Percentiles rank a stretch among this genome's conserved stretches.
phyloP scores from a whole-genome alignment of 768 basidiomycete species.

The Psilocybe azurescens region DNA sequence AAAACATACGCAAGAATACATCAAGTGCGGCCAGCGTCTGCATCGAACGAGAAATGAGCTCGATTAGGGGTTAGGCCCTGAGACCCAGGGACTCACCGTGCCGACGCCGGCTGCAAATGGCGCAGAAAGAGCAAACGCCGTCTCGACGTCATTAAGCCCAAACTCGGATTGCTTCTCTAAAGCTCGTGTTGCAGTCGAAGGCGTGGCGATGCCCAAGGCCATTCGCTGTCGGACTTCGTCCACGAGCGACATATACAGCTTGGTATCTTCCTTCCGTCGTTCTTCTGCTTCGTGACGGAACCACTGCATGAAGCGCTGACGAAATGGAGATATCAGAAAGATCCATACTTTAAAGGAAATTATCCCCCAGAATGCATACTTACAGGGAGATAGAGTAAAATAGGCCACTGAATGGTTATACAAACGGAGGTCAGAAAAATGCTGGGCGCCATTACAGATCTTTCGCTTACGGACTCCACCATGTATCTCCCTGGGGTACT shows the following conservation, averaged over 20 bases:
- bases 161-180: constrained; percentile 46
- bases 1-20: constrained; percentile 18
- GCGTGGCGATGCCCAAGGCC: constrained; percentile 25
- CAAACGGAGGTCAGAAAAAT: background rate
- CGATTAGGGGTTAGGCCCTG: no score
- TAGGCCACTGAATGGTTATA: constrained; percentile 18
- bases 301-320: constrained; percentile 35
- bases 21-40: constrained; percentile 10
- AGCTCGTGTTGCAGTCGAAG: constrained; percentile 42
- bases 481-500: constrained; percentile 24
- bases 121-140: constrained; percentile 41
- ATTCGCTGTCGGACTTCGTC: constrained; percentile 30
- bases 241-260: constrained; percentile 29
- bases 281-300: constrained; percentile 32
- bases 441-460: background rate
- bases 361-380: background rate
- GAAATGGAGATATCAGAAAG: background rate
- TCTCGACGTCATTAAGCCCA: constrained; percentile 47
- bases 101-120: constrained; percentile 35
- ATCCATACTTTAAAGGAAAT: background rate
- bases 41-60: constrained; percentile 19
- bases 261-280: constrained; percentile 27
- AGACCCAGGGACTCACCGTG: constrained; percentile 25
- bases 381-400: constrained; percentile 22
- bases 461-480: constrained; percentile 24